Percentiles rank a stretch among this genome's conserved stretches.
These are phyloP conservation scores for Phytophthora brassicae DNA, from an alignment of 352 stramenopile species.

Conservation along the genomic window DNA sequence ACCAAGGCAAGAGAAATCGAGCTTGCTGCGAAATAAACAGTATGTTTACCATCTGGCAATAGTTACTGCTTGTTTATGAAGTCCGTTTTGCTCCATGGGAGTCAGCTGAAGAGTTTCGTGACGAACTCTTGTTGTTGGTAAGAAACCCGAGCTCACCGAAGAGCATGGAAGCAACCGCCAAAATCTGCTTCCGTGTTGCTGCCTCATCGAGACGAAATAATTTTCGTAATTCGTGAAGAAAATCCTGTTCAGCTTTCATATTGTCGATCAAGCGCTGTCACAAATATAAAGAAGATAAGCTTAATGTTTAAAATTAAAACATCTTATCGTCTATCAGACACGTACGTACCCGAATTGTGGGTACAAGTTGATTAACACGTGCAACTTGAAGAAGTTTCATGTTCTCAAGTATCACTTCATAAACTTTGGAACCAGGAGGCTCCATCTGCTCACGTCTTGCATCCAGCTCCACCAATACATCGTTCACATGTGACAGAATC, in stretches of 20 bases:
- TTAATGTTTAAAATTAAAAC: no score
- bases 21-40: slow-evolving; percentile 7
- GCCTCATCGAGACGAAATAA: slow-evolving; percentile 42
- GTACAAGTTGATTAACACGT: slow-evolving; percentile 35
- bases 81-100: no score
- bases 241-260: slow-evolving; percentile 36
- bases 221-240: slow-evolving; percentile 30
- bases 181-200: slow-evolving; percentile 32
- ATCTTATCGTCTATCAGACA: neutral
- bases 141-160: slow-evolving; percentile 32
- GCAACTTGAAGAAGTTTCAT: slow-evolving; percentile 47
- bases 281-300: neutral
- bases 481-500: slow-evolving; percentile 37
- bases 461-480: slow-evolving; percentile 49
- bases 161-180: slow-evolving; percentile 29
- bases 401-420: slow-evolving; percentile 35
- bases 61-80: neutral
- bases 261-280: slow-evolving; percentile 41
- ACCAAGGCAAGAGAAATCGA: slow-evolving; percentile 31
- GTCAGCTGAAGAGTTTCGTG: no score
- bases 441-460: slow-evolving; percentile 50
- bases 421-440: slow-evolving; percentile 42
- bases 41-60: no score
- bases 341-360: slow-evolving; percentile 36
- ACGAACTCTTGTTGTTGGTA: neutral